phyloP scores from a whole-genome alignment of 2,329 filamentous ascomycete genomes.

The Sphaceloma murrayae region DNA sequence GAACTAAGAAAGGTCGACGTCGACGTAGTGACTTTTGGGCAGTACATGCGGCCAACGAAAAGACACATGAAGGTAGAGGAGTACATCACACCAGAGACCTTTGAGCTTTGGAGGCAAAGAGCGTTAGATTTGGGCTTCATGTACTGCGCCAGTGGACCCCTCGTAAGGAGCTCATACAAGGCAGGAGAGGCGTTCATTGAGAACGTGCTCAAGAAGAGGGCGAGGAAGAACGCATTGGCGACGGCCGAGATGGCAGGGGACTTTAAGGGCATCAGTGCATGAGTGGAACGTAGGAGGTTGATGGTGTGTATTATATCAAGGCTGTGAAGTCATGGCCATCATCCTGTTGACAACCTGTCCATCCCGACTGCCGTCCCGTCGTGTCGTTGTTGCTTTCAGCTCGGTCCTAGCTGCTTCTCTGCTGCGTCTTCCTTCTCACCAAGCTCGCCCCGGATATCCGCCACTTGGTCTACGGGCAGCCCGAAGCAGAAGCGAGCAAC shows the following conservation, averaged over 20 bases:
- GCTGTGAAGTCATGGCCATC: no score
- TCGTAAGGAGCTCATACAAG: constrained; percentile 94
- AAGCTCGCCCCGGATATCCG: no score
- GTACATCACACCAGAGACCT: constrained; percentile 83
- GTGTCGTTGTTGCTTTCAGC: not conserved
- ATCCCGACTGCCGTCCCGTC: no score
- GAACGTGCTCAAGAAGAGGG: constrained; percentile 85
- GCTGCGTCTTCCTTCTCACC: no score
- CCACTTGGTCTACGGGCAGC: no score
- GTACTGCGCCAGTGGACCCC: constrained; percentile 86
- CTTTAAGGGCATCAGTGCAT: constrained; percentile 17
- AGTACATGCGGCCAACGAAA: constrained; percentile 99
- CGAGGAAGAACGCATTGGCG: constrained; percentile 28
- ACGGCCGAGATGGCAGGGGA: constrained; percentile 25
- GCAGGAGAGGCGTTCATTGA: constrained; percentile 98
- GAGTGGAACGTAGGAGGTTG: no score
- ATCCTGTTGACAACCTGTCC: no score
- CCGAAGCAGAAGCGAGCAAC: no score
- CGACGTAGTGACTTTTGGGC: constrained; percentile 96
- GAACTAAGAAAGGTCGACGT: constrained; percentile 73
- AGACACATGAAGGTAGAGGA: constrained; percentile 94
- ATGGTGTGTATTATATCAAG: no score
- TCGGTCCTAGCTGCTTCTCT: not conserved
- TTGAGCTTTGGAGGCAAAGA: constrained; percentile 82
- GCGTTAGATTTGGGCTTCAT: constrained; percentile 93